A percentile compares a stretch with the other conserved stretches of the same genome.
phyloP scores from a whole-genome alignment of 768 basidiomycete genomes.

The Piloderma croceum region DNA sequence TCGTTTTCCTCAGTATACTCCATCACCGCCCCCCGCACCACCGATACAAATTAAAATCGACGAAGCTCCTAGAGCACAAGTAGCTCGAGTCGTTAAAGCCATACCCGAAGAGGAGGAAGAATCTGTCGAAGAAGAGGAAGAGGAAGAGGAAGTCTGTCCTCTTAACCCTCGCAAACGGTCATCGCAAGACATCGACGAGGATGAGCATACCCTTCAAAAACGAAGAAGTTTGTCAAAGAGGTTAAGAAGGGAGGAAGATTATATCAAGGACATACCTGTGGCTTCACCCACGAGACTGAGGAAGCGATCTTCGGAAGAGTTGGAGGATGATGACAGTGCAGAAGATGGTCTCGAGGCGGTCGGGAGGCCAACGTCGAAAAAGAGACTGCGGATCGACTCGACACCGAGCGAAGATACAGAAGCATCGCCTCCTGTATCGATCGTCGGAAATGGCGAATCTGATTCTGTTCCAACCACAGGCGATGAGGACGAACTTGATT shows the following conservation, averaged over 20 bases:
- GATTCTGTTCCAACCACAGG: no score
- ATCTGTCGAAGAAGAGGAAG: constrained; percentile 29
- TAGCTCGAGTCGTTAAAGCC: constrained; percentile 21
- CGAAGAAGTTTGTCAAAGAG: constrained; percentile 3
- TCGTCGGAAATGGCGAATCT: constrained; percentile 25
- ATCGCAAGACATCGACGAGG: constrained; percentile 33
- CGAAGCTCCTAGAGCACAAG: constrained; percentile 15
- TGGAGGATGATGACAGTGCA: constrained; percentile 28
- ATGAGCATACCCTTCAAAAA: constrained; percentile 9
- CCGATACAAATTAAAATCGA: constrained; percentile 1
- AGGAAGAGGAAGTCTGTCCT: constrained; percentile 23
- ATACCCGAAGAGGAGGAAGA: constrained; percentile 22
- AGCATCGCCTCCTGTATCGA: no score
- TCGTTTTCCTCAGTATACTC: constrained; percentile 10
- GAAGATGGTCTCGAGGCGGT: constrained; percentile 26
- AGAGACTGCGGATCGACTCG: constrained; percentile 17
- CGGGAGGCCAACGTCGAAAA: constrained; percentile 29
- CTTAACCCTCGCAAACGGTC: constrained; percentile 30
- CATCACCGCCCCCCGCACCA: constrained; percentile 6
- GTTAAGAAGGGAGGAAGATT: constrained; percentile 1
- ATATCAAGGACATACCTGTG: constrained; percentile 26
- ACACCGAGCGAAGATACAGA: constrained; percentile 18
- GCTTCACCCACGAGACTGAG: constrained; percentile 24
- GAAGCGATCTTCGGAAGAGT: constrained; percentile 49
- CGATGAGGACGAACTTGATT: no score